Evolutionary conservation across 176 grass and related monocot genomes (phyloP), one percentile per base, ranked within the genome.

Genomic region (Rhynchospora breviuscula): DNA sequence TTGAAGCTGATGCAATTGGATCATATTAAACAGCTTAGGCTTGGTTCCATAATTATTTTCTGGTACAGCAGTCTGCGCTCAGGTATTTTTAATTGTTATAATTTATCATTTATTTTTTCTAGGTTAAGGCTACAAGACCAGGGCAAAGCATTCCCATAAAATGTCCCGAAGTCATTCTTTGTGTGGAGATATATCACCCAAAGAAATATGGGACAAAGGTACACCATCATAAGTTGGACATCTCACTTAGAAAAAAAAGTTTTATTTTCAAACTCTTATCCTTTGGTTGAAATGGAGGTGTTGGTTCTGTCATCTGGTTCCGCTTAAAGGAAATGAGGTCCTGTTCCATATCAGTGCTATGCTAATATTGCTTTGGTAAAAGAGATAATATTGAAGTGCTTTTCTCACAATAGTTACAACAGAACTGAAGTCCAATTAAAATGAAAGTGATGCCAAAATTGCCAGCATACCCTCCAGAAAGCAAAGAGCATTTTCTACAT

Each of bases 151-250:
- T 65, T n/a, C 86, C 89, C 88, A 79, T 98, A 81, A 85, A 76
- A 25, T 90, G 67, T 90, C 89, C 91, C 66, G 95, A 95, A 91
- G 82, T 93, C 71, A 19, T 95, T 86, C 86, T 98, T 44, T 98
- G 87, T 72, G 85, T 98, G 2, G 90, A 98, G 86, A 90, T 98
- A 89, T 98, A 93, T 88, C 75, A 95, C 53, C 48, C 72, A 54
- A 77, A 77, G 48, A 77, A 54, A 77, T 56, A 54, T 51, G 72
- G 45, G 6, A 10, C 72, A 54, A 77, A 77, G 72, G 72, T 77
- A 77, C 0, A 54, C 47, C 48, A 56, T 5, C 54, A 54, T 53
- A 53, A 77, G 53, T 77, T 31, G 48, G 49, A 77, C 29, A 23
- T 21, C 54, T 56, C 51, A 77, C 18, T n/a, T 14, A 29, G n/a